These are phyloP conservation scores for Colletotrichum incanum DNA, from an alignment of 2,329 filamentous ascomycete species.

Conservation along the genomic window DNA sequence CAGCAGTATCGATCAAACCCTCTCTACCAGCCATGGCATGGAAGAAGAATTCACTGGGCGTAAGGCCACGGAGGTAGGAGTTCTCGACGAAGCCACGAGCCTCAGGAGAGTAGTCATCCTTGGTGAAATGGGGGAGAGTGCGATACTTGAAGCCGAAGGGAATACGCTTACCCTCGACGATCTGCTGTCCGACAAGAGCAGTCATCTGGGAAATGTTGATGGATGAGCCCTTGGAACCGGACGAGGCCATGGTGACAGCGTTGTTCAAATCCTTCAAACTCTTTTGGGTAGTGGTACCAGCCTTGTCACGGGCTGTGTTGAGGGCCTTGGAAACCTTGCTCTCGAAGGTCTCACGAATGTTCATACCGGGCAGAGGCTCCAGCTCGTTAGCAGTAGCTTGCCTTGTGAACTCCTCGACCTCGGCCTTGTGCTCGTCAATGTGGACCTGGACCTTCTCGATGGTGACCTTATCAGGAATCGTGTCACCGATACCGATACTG, in stretches of 20 bases:
- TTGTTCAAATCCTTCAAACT: slow-evolving; percentile 97
- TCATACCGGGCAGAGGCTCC: slow-evolving; percentile 98
- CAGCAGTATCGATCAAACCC: slow-evolving; percentile 98
- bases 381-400: slow-evolving; percentile 88
- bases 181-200: slow-evolving; percentile 96
- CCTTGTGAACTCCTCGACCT: slow-evolving; percentile 82
- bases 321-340: slow-evolving; percentile 95
- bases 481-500: slow-evolving; percentile 98
- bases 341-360: slow-evolving; percentile 97
- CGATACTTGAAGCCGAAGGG: slow-evolving; percentile 99
- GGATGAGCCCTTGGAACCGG: slow-evolving; percentile 97
- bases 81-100: slow-evolving; percentile 99
- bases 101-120: slow-evolving; percentile 98
- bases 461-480: slow-evolving; percentile 89
- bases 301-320: slow-evolving; percentile 96
- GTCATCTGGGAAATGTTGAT: slow-evolving; percentile 99
- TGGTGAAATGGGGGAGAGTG: slow-evolving; percentile 96
- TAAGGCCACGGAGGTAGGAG: slow-evolving; percentile 95
- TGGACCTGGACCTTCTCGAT: slow-evolving; percentile 88
- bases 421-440: slow-evolving; percentile 85
- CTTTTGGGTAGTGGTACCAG: slow-evolving; percentile 92
- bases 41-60: slow-evolving; percentile 98
- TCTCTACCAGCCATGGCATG: slow-evolving; percentile 99
- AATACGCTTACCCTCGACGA: slow-evolving; percentile 98
- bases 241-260: slow-evolving; percentile 94